A percentile compares a stretch with the other conserved stretches of the same genome.
phyloP scores from a whole-genome alignment of 2,329 filamentous ascomycete genomes.

The Amauroascus verrucosus region DNA sequence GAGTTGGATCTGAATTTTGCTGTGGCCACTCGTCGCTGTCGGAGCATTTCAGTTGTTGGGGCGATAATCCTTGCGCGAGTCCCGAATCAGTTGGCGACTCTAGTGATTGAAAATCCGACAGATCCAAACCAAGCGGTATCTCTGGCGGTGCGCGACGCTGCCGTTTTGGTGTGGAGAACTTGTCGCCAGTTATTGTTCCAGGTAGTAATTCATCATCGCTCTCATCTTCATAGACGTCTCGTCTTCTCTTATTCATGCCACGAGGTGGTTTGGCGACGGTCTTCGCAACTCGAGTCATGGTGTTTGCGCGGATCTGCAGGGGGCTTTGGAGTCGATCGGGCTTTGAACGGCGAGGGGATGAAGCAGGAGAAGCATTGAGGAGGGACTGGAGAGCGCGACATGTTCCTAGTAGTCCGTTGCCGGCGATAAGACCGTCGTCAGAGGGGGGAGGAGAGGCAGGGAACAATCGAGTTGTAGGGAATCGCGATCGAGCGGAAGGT shows the following conservation, averaged over 20 bases:
- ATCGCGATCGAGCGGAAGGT: conserved; percentile 25
- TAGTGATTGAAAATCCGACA: conserved; percentile 37
- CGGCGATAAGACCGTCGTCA: conserved; percentile 26
- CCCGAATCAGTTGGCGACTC: conserved; percentile 17
- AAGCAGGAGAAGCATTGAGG: conserved; percentile 32
- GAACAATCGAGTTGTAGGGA: conserved; percentile 29
- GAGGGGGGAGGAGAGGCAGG: conserved; percentile 31
- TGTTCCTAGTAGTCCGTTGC: conserved; percentile 33
- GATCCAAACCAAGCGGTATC: conserved; percentile 37
- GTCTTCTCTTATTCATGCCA: conserved; percentile 14
- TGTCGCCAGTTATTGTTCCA: conserved; percentile 18
- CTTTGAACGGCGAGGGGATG: conserved; percentile 28
- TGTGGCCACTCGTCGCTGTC: neutral
- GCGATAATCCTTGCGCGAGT: neutral
- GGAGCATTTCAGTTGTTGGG: neutral
- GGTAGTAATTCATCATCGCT: conserved; percentile 10
- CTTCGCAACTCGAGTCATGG: conserved; percentile 22
- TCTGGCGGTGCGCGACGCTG: conserved; percentile 33
- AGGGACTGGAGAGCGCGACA: conserved; percentile 36
- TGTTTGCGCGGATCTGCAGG: conserved; percentile 23
- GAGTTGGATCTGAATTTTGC: conserved; percentile 24
- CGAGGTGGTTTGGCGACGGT: conserved; percentile 17
- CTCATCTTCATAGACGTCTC: conserved; percentile 32
- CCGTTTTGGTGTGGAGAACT: conserved; percentile 38
- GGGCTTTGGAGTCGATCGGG: conserved; percentile 34